A percentile compares a stretch with the other conserved stretches of the same genome.
These are phyloP conservation scores for Neurospora pannonica DNA, from an alignment of 495 filamentous ascomycete genomes.

Conservation along the genomic window DNA sequence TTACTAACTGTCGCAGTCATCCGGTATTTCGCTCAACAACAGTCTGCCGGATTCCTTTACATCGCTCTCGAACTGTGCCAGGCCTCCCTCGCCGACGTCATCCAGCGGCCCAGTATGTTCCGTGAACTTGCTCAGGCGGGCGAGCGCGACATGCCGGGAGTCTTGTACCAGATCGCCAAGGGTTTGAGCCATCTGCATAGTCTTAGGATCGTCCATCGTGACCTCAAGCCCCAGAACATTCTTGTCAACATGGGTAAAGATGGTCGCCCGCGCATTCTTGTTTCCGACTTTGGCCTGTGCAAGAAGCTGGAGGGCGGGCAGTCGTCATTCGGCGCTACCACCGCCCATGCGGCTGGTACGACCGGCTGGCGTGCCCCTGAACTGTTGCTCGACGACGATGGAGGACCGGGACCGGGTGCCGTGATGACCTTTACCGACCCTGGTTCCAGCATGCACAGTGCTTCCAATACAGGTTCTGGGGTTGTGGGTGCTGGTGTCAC, in stretches of 20 bases:
- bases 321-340: slow-evolving; percentile 89
- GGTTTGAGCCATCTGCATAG: slow-evolving; percentile 84
- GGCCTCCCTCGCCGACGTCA: slow-evolving; percentile 81
- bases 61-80: slow-evolving; percentile 95
- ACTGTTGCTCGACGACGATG: slow-evolving; percentile 71
- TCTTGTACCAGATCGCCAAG: slow-evolving; percentile 76
- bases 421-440: slow-evolving; percentile 25
- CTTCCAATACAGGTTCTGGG: slow-evolving; percentile 28
- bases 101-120: slow-evolving; percentile 51
- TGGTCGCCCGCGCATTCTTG: slow-evolving; percentile 66
- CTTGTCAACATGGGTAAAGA: slow-evolving; percentile 58
- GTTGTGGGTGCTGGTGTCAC: slow-evolving; percentile 28
- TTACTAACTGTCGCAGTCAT: slow-evolving; percentile 52
- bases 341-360: slow-evolving; percentile 86
- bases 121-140: slow-evolving; percentile 41
- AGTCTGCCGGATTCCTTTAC: slow-evolving; percentile 84
- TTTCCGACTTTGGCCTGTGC: slow-evolving; percentile 95
- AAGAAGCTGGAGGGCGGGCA: slow-evolving; percentile 96
- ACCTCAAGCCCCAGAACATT: slow-evolving; percentile 96
- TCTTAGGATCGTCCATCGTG: slow-evolving; percentile 90
- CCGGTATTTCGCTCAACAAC: slow-evolving; percentile 86
- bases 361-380: slow-evolving; percentile 95
- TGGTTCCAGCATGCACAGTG: slow-evolving; percentile 35
- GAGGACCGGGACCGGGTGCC: slow-evolving; percentile 15
- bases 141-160: slow-evolving; percentile 49